These are phyloP conservation scores for Arabidopsis suecica DNA, from an alignment of 345 rosid genomes.

Conservation along the genomic window DNA sequence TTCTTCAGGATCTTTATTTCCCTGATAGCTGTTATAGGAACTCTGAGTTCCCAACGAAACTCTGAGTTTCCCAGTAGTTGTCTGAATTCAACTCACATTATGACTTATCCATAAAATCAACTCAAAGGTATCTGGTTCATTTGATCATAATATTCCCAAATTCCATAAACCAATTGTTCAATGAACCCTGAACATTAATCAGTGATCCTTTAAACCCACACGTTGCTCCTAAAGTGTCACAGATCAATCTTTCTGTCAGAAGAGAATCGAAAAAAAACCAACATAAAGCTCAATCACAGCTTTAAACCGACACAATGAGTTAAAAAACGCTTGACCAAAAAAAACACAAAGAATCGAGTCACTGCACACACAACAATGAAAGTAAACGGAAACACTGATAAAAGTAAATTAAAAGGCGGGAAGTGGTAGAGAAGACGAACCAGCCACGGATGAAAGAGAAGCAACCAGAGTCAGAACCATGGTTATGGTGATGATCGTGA, in stretches of 20 bases:
- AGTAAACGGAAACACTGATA: background rate
- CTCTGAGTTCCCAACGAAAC: background rate
- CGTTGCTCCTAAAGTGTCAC: too few relatives aligned
- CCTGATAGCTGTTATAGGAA: slow-evolving; percentile 62
- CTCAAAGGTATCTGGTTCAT: slow-evolving; percentile 40
- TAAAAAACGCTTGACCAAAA: background rate
- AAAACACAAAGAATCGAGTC: background rate
- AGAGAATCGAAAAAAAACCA: too few relatives aligned
- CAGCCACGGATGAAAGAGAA: too few relatives aligned
- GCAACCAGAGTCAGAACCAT: too few relatives aligned
- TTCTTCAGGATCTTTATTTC: slow-evolving; percentile 63
- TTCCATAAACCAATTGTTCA: too few relatives aligned
- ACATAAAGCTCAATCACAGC: too few relatives aligned
- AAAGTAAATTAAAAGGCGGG: too few relatives aligned
- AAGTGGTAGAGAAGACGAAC: too few relatives aligned
- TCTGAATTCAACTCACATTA: slow-evolving; percentile 28
- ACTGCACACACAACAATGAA: background rate
- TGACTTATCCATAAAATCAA: slow-evolving; percentile 33
- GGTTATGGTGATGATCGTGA: too few relatives aligned
- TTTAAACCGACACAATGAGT: too few relatives aligned
- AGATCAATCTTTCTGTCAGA: too few relatives aligned
- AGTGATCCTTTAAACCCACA: too few relatives aligned
- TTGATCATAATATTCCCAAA: slow-evolving; percentile 8
- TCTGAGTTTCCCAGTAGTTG: background rate
- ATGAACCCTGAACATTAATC: background rate